Base-by-base conservation (phyloP, 441 rosid species). In the Kokia cookei region DNA sequence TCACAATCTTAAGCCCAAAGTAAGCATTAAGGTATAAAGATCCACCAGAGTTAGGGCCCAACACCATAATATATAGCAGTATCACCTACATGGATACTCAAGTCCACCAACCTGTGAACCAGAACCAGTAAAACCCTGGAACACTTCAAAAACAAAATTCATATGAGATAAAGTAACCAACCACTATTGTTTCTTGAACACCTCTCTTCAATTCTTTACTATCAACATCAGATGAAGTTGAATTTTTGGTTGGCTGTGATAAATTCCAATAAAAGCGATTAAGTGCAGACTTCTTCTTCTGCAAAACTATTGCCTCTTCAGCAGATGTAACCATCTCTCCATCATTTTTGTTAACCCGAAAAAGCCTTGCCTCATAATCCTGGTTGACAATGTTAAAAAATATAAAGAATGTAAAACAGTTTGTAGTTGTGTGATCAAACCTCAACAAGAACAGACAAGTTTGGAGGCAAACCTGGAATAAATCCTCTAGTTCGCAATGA, bases 331-430 rank as follows among this genome's bases (percentile, higher is more conserved):
- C 76, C 75, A 87, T 77, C 75, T 86, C 99, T 75, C 90, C 89
- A 80, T 85, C 87, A 72, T 85, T 82, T 87, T 90, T 90, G 75
- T 85, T 85, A 32, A 91, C 93, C 73, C 93, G 91, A 79, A 96
- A 96, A 48, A 96, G 86, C 86, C 98, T 90, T 67, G 98, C 96
- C 82, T 88, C 97, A 65, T 96, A 93, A 77, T 85, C 91, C 99
- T 96, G 76, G 64, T 70, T 73, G 76, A 75, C 68, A 69, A 72
- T 69, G 64, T 40, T 45, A 68, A 63, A 61, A 74, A 7, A 37
- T 57, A 74, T 27, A 65, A 71, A 60, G 51, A 29, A 29, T 50
- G 35, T 67, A 77, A 45, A 72, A 66, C 64, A 5, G 60, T 71
- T 62, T 51, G 47, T n/a, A 61, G 15, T 43, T 37, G 68, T 66